Percentiles rank a stretch among this genome's conserved stretches.
These are phyloP conservation scores for Magnolia kwangsiensis DNA, from an alignment of 164 flowering plant species.

Conservation along the genomic window DNA sequence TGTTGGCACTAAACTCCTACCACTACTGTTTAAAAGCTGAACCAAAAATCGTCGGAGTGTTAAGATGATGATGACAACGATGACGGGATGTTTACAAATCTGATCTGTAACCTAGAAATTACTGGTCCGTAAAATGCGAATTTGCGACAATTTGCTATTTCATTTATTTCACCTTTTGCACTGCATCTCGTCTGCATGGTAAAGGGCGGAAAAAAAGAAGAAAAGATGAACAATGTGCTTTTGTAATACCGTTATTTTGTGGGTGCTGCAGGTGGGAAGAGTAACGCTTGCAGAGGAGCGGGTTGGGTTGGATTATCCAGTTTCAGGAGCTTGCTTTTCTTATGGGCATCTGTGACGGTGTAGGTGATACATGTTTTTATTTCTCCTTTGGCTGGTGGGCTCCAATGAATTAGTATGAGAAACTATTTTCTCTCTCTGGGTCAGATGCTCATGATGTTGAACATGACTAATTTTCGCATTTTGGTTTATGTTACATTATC, in stretches of 20 bases:
- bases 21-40: no score
- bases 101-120: not conserved
- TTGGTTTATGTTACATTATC: not conserved
- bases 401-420: not conserved
- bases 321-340: slow-evolving; percentile 18
- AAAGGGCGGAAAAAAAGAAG: no score
- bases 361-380: not conserved
- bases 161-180: not conserved
- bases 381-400: not conserved
- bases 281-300: slow-evolving; percentile 18
- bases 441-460: not conserved
- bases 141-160: not conserved
- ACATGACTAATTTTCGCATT: no score
- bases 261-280: not conserved
- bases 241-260: not conserved
- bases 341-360: slow-evolving; percentile 17
- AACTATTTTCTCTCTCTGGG: not conserved
- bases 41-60: no score
- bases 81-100: not conserved
- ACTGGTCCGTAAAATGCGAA: not conserved
- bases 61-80: no score
- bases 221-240: no score
- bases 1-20: no score
- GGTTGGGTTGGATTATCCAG: slow-evolving; percentile 22
- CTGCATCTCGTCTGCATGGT: no score